phyloP scores from a whole-genome alignment of 768 basidiomycete genomes.

The Fomitopsis serialis region DNA sequence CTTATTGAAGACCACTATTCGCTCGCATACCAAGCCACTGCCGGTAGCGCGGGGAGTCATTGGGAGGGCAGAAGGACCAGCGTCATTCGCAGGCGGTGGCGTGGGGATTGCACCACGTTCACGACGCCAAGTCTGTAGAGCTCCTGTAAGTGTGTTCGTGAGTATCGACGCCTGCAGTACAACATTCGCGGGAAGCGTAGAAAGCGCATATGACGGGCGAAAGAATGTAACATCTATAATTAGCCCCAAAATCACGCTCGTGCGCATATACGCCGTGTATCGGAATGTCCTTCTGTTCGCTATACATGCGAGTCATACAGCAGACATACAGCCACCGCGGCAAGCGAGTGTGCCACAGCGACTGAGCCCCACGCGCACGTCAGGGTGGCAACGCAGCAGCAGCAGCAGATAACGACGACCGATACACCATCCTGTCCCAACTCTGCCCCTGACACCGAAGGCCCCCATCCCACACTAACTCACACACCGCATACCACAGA shows the following conservation, averaged over 20 bases:
- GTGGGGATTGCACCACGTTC: conserved; percentile 49
- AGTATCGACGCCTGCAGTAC: background rate
- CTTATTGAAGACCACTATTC: conserved; percentile 90
- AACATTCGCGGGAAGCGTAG: background rate
- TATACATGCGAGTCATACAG: too few relatives aligned
- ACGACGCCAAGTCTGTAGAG: conserved; percentile 60
- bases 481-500: background rate
- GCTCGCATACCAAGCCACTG: conserved; percentile 52
- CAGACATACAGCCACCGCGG: background rate
- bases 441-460: too few relatives aligned
- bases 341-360: background rate
- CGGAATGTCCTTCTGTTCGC: too few relatives aligned
- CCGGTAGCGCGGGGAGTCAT: conserved; percentile 12
- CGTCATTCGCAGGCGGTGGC: conserved; percentile 6
- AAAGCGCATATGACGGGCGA: background rate
- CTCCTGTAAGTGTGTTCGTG: conserved; percentile 32
- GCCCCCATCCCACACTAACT: too few relatives aligned
- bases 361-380: background rate
- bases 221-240: too few relatives aligned
- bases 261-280: too few relatives aligned
- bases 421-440: background rate
- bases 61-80: conserved; percentile 3
- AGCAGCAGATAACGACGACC: background rate
- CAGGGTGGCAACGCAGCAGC: background rate
- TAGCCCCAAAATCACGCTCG: too few relatives aligned